phyloP scores from a whole-genome alignment of 2,329 filamentous ascomycete species.

The Botrytis squamosa region DNA sequence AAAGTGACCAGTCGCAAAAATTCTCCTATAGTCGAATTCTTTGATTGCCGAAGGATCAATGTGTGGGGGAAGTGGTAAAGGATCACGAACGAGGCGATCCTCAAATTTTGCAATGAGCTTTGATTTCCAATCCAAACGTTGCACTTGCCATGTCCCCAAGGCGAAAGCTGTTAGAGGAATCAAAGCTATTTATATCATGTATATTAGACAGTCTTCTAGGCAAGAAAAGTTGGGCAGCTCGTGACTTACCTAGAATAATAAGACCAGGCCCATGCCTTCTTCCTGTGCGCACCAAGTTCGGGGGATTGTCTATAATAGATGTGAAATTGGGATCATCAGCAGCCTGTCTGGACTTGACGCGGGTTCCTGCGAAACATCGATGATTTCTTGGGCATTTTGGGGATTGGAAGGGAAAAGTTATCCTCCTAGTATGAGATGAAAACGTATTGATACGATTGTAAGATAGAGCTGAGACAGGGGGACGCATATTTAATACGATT shows the following conservation, averaged over 20 bases:
- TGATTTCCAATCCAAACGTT: conserved; percentile 90
- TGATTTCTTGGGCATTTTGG: conserved; percentile 32
- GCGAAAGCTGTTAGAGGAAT: conserved; percentile 90
- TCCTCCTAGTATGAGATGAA: not conserved
- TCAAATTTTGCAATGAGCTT: conserved; percentile 88
- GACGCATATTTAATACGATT: conserved; percentile 11
- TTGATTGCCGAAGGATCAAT: conserved; percentile 78
- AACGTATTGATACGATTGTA: conserved; percentile 4
- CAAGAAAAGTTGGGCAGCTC: not conserved
- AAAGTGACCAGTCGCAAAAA: conserved; percentile 70
- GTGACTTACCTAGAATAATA: conserved; percentile 64
- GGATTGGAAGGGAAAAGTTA: not conserved
- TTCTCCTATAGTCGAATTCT: conserved; percentile 89
- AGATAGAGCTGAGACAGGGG: not conserved
- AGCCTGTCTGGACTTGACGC: conserved; percentile 29
- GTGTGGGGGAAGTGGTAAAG: conserved; percentile 78
- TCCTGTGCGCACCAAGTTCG: conserved; percentile 73
- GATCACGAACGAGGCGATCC: conserved; percentile 82
- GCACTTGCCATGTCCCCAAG: conserved; percentile 93
- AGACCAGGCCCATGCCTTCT: conserved; percentile 75
- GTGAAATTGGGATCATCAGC: conserved; percentile 77
- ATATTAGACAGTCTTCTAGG: not conserved
- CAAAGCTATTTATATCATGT: conserved; percentile 42
- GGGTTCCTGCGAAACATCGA: conserved; percentile 32
- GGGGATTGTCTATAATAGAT: conserved; percentile 84